Conservation (phyloP, 75 land plant species). For the Azolla pinnata region DNA sequence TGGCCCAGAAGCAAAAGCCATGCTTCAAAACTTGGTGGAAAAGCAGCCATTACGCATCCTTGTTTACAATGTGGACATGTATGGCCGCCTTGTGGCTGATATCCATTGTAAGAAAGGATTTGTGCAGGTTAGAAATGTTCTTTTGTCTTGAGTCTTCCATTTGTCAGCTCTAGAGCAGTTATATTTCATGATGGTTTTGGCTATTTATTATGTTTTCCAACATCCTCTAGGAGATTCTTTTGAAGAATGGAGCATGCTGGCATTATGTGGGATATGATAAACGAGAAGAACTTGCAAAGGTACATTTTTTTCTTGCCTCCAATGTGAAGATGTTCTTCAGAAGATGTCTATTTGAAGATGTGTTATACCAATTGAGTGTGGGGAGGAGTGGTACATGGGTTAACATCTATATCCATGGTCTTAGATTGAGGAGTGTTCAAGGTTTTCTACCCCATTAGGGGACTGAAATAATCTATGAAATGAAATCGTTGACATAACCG, state of each 20-base stretch:
- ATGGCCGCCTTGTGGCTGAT: slow-evolving; percentile 75
- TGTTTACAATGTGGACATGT: slow-evolving; percentile 68
- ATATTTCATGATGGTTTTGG: background rate
- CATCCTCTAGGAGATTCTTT: slow-evolving; percentile 43
- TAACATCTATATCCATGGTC: too few relatives aligned
- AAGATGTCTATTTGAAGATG: background rate
- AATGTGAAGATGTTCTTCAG: background rate
- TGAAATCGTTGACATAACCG: too few relatives aligned
- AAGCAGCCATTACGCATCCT: slow-evolving; percentile 57
- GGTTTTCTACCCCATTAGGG: too few relatives aligned
- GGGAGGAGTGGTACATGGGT: too few relatives aligned
- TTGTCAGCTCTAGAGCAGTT: too few relatives aligned
- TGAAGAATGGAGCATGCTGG: slow-evolving; percentile 74
- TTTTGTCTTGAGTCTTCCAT: too few relatives aligned
- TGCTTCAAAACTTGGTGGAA: slow-evolving; percentile 44
- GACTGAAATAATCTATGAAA: too few relatives aligned
- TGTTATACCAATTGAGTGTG: background rate
- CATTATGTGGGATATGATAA: slow-evolving; percentile 73
- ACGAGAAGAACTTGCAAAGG: slow-evolving; percentile 53
- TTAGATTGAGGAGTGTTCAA: too few relatives aligned
- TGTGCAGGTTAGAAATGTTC: slow-evolving; percentile 67
- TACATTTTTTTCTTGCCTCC: slow-evolving; percentile 19
- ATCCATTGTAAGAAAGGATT: slow-evolving; percentile 47
- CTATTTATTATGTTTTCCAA: background rate
- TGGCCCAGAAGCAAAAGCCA: slow-evolving; percentile 72